Evolutionary conservation across 768 basidiomycete species (phyloP), one percentile per base, ranked within the genome.

Genomic region (Psilocybe azurescens): DNA sequence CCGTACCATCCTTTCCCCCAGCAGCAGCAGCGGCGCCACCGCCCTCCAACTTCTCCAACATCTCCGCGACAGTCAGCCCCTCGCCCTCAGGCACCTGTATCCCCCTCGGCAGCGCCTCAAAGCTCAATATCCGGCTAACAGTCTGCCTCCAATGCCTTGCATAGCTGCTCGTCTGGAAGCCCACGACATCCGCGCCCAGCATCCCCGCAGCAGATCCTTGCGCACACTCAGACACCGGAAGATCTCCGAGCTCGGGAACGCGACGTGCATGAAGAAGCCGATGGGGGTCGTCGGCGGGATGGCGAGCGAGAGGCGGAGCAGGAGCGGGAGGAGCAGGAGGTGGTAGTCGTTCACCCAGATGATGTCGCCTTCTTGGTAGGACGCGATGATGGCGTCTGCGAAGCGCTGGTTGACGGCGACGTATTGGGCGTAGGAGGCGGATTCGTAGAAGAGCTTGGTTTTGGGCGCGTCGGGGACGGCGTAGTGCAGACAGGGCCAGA

Each of bases 291-390:
- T 80, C 1, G 77, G 70, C 3, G 72, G 88, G 73, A 74, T 94
- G 72, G 70, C 82, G 32, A 7, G 41, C 7, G 76, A 82, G 64
- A 87, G 82, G 53, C 96, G 89, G 30, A 99, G 84, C 76, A 98
- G 88, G 47, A 85, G 82, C 1, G 97, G 97, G 8, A 97, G 86
- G 53, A 99, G 89, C 81, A 97, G 90, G 51, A 99, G 88, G 71
- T 99, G 97, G 75, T 98, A 99, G 78, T 99, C 97, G 75, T 99
- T 95, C 3, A 93, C 83, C 89, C 89, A 92, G 67, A 93, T 87
- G 70, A 99, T 87, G 74, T 99, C 97, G 53, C 97, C 97, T 24
- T 94, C 91, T 65, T 86, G 83, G 75, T 94, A 95, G 50, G 87
- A 83, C 6, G 85, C 83, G 51, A 90, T 86, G 73, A 98, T 95